phyloP scores from a whole-genome alignment of 441 rosid species.

The Dalechampia spathulata region DNA sequence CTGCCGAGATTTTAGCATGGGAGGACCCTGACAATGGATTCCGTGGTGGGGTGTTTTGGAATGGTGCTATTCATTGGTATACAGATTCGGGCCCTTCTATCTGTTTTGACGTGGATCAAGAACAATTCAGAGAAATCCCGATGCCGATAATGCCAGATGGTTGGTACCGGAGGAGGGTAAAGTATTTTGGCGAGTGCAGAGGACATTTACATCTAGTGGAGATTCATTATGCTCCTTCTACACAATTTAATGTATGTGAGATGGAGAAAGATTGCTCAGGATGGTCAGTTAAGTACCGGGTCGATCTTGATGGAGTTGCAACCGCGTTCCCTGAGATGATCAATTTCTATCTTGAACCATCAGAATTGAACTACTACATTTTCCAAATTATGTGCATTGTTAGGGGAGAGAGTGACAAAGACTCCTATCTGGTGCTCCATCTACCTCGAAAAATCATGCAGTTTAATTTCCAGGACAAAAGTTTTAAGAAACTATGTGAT shows the following conservation, averaged over 20 bases:
- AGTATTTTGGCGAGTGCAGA: slow-evolving; percentile 28
- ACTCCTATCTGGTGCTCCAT: slow-evolving; percentile 28
- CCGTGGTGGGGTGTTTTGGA: slow-evolving; percentile 26
- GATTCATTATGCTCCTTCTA: slow-evolving; percentile 13
- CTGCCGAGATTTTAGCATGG: slow-evolving; percentile 12
- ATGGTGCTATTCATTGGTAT: slow-evolving; percentile 37
- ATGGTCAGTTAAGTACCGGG: slow-evolving; percentile 37
- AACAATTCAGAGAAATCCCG: slow-evolving; percentile 26
- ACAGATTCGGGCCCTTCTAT: slow-evolving; percentile 17
- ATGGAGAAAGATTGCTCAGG: slow-evolving; percentile 31
- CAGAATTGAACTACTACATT: slow-evolving; percentile 11
- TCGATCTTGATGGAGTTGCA: slow-evolving; percentile 31
- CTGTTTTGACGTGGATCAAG: slow-evolving; percentile 24
- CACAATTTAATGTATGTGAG: slow-evolving; percentile 29
- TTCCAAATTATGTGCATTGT: slow-evolving; percentile 17
- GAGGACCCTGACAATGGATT: neutral
- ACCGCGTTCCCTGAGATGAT: slow-evolving; percentile 35
- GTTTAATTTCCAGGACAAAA: slow-evolving; percentile 24
- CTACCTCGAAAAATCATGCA: slow-evolving; percentile 22
- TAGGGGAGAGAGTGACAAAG: slow-evolving; percentile 18
- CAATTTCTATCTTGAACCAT: slow-evolving; percentile 13
- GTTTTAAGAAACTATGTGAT: slow-evolving; percentile 25
- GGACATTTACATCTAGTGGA: slow-evolving; percentile 33
- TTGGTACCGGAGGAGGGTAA: slow-evolving; percentile 1
- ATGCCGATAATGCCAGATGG: slow-evolving; percentile 24